These are phyloP conservation scores for Suillus subalutaceus DNA, from an alignment of 768 basidiomycete genomes.

Conservation along the genomic window DNA sequence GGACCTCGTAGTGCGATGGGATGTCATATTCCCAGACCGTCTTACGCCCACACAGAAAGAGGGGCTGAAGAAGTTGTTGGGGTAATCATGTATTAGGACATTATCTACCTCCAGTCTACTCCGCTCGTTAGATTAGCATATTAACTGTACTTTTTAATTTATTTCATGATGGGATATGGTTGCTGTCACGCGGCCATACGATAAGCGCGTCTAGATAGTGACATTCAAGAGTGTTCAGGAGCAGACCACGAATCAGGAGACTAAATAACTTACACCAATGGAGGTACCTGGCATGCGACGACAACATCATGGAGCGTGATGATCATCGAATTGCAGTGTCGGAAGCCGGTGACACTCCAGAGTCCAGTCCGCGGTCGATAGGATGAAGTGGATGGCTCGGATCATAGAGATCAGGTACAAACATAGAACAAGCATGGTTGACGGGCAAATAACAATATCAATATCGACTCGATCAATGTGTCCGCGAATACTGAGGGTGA, in stretches of 20 bases:
- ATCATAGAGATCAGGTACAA: not conserved
- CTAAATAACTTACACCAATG: not conserved
- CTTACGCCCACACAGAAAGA: slow-evolving; percentile 81
- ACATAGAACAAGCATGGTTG: not conserved
- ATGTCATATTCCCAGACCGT: slow-evolving; percentile 80
- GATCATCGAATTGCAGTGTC: not conserved
- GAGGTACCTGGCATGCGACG: not conserved
- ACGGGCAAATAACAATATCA: not conserved
- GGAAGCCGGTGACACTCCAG: not conserved
- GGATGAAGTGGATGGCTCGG: not conserved
- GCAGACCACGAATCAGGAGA: slow-evolving; percentile 1
- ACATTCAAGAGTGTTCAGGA: not conserved
- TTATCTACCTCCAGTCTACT: not conserved
- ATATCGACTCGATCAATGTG: not conserved
- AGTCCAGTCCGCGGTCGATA: slow-evolving; percentile 1
- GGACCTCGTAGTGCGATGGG: slow-evolving; percentile 81
- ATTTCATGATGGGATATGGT: slow-evolving; percentile 1
- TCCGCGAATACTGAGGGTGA: not conserved
- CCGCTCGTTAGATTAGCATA: slow-evolving; percentile 10
- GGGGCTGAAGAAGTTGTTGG: slow-evolving; percentile 69
- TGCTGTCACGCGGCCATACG: not conserved
- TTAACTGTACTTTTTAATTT: slow-evolving; percentile 14
- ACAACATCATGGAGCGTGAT: not conserved
- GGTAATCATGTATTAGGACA: slow-evolving; percentile 25
- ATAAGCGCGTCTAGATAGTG: slow-evolving; percentile 8